Evolutionary conservation across 495 filamentous ascomycete species (phyloP).

Genomic region (Aspergillus homomorphus): DNA sequence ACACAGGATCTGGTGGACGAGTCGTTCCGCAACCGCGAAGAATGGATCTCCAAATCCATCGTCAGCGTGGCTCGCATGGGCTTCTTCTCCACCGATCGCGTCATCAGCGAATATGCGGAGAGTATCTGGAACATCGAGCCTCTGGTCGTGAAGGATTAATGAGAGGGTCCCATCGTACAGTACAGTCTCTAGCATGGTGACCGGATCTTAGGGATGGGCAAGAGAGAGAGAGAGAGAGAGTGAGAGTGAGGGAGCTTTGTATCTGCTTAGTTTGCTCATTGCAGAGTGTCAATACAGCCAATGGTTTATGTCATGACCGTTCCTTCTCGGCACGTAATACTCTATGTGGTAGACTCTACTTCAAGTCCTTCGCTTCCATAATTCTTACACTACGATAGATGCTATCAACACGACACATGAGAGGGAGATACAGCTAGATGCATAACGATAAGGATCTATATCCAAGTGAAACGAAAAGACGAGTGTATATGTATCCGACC

Average conservation of each 20-base stretch:
- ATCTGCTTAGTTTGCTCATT: background rate
- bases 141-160: constrained; percentile 39
- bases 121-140: constrained; percentile 96
- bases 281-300: background rate
- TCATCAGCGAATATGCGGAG: constrained; percentile 97
- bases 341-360: background rate
- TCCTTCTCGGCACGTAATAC: background rate
- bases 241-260: background rate
- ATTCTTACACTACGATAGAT: background rate
- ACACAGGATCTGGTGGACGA: constrained; percentile 89
- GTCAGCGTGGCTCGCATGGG: constrained; percentile 88
- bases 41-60: constrained; percentile 88
- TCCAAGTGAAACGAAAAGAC: too few species aligned
- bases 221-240: background rate
- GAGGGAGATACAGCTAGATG: background rate
- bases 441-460: too few species aligned
- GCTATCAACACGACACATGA: background rate
- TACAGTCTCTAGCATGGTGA: too few species aligned
- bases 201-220: background rate
- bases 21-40: constrained; percentile 84
- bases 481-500: too few species aligned
- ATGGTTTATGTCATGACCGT: background rate
- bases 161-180: too few species aligned
- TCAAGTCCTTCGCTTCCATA: background rate
- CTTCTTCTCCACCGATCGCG: constrained; percentile 94